These are phyloP conservation scores for Atalantia buxifolia DNA, from an alignment of 345 rosid species.

Conservation along the genomic window DNA sequence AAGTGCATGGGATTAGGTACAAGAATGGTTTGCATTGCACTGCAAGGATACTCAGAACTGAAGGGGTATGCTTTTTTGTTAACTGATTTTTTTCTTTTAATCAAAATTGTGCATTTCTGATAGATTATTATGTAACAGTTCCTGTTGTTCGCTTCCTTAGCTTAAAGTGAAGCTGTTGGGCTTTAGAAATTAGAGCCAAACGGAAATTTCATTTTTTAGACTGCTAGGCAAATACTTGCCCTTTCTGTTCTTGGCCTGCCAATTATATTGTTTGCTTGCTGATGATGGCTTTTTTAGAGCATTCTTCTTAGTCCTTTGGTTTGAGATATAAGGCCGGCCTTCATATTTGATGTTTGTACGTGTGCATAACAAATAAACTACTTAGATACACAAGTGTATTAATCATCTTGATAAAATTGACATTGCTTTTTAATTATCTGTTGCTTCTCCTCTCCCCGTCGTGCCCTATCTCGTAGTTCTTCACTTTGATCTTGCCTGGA, in stretches of 20 bases:
- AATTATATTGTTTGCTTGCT: background rate
- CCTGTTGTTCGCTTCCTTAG: background rate
- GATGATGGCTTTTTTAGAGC: background rate
- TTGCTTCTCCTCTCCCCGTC: background rate
- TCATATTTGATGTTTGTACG: background rate
- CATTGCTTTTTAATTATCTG: background rate
- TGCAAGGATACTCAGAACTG: slow-evolving; percentile 65
- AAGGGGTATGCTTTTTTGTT: slow-evolving; percentile 57
- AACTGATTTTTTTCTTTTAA: background rate
- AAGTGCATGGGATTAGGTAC: slow-evolving; percentile 71
- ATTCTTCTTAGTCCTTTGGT: background rate
- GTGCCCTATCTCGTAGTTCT: background rate
- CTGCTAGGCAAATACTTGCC: background rate
- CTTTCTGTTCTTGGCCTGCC: background rate
- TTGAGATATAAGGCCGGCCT: background rate
- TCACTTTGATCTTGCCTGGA: background rate
- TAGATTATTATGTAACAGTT: background rate
- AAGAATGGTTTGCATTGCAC: slow-evolving; percentile 82
- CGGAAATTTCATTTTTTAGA: background rate
- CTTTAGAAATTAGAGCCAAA: background rate
- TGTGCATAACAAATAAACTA: background rate
- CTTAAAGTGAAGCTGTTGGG: background rate
- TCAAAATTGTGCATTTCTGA: no score
- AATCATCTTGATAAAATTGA: background rate
- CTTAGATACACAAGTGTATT: background rate